Base-by-base conservation (phyloP, 352 stramenopile genomes). In the Pythium rishiriense region DNA sequence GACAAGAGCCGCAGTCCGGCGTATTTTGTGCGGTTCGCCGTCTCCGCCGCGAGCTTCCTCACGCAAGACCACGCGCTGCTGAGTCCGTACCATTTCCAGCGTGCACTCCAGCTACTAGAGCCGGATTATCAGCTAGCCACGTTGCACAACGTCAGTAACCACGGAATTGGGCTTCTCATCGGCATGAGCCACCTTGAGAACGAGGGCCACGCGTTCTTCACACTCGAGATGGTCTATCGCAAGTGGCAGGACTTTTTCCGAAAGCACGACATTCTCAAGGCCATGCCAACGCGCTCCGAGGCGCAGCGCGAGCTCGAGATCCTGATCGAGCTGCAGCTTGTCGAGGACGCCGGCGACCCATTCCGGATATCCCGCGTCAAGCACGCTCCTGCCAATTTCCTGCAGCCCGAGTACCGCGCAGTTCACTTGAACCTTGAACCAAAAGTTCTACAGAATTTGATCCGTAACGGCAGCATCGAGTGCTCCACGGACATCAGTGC, bases 181-280 rank as follows among this genome's bases (percentile, higher is more conserved):
- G 85, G 81, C 11, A 95, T 93, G 86, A 83, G 80, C 42, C 81
- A 90, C 42, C 59, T 93, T 3, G 85, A 95, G 57, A 82, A 82
- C 52, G 74, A 84, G 9, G 78, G 74, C 21, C 77, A 88, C 56
- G 66, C 67, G 5, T 78, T 87, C 24, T 91, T 87, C 54, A 93
- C 86, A 49, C 74, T 95, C 31, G 86, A 93, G 62, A 95, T 93
- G 86, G 80, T 95, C 19, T 95, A 91, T 55, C 65, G 74, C 49
- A 78, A 82, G 28, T 95, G 86, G 84, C 73, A 90, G 48, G 73
- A 77, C n/a, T 95, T 95, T 49, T 82, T 84, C 52, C 84, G 83
- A 21, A 83, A 90, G 64, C 82, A 92, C 62, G 82, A 91, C 41
- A 70, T 91, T 54, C 72, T 91, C 10, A 43, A 64, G 8, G 70